Base-by-base conservation (phyloP, 2,329 filamentous ascomycete genomes). In the Cyphellophora attinorum region DNA sequence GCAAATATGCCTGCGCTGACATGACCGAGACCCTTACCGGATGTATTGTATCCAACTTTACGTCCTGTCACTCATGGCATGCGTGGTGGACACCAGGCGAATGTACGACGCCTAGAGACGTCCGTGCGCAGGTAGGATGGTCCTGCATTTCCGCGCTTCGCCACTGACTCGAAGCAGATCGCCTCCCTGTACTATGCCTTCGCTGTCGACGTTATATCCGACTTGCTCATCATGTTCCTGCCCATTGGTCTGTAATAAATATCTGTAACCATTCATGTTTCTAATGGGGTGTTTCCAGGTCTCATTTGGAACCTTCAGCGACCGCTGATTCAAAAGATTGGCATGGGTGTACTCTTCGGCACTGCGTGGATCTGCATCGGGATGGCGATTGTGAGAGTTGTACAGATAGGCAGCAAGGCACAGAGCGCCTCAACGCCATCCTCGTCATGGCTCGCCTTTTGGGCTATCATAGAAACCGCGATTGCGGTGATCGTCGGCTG, bases 21-120 rank as follows among this genome's bases (percentile, higher is more conserved):
- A n/a, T n/a, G n/a, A n/a, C n/a, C n/a, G 17, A 60, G 55, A 55
- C 54, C 6, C 51, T 58, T 19, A 50, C 59, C 14, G 58, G 55
- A 16, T 59, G 55, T 31, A 46, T 62, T 19, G 43, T 60, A 13
- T 50, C 52, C 6, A 57, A 56, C 27, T 45, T 59, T 31, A 53
- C 50, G 14, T 58, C 47, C 28, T 61, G 51, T 42, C 42, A 38
- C 28, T 56, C 46, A 37, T 55, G 57, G 48, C 51, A 52, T 38
- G 56, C 49, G 6, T 60, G 51, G 53, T 60, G 59, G 36, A 59
- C 48, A 6, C 23, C 36, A 14, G 21, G 31, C 12, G 34, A 18
- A 18, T 38, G 36, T 29, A 17, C 23, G 6, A 34, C 19, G 10
- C 19, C 19, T 8, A n/a, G 12, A 14, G 32, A 34, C 21, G 21